These are phyloP conservation scores for Triticum timopheevii DNA, from an alignment of 176 grass and related monocot species.

Conservation along the genomic window DNA sequence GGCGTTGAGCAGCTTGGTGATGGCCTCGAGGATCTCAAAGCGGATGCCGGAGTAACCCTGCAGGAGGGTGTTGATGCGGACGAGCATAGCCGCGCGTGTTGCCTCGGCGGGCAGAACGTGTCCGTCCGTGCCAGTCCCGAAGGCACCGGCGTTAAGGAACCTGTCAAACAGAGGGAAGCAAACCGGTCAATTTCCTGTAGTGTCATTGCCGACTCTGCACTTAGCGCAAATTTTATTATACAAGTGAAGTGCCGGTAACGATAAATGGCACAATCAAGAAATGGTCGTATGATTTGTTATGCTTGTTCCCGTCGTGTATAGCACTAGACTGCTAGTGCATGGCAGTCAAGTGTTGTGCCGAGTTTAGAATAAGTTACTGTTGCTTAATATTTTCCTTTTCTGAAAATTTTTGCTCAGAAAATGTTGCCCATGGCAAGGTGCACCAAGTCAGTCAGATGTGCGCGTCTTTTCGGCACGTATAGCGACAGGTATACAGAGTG, in stretches of 20 bases:
- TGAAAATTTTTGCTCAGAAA: background rate
- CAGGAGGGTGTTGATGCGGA: constrained; percentile 84
- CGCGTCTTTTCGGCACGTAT: background rate
- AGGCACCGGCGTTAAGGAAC: constrained; percentile 74
- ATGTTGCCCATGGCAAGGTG: background rate
- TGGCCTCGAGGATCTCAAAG: constrained; percentile 86
- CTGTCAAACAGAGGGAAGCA: constrained; percentile 14
- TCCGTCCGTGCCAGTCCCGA: constrained; percentile 57
- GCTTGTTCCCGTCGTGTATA: background rate
- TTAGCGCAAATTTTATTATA: background rate
- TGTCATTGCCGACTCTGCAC: background rate
- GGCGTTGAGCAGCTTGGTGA: constrained; percentile 74
- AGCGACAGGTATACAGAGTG: background rate
- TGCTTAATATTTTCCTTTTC: background rate
- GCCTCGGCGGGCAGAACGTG: constrained; percentile 61
- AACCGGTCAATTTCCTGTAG: constrained; percentile 2
- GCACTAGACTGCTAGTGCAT: background rate
- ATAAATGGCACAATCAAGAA: background rate
- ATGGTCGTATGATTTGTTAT: background rate
- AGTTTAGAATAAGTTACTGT: background rate
- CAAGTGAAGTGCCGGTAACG: too few species aligned
- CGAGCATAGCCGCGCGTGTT: constrained; percentile 71
- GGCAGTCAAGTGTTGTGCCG: background rate
- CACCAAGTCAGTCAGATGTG: background rate
- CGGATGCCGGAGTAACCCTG: constrained; percentile 91